These are phyloP conservation scores for Amanita jacksonii DNA, from an alignment of 768 basidiomycete genomes.

Conservation along the genomic window DNA sequence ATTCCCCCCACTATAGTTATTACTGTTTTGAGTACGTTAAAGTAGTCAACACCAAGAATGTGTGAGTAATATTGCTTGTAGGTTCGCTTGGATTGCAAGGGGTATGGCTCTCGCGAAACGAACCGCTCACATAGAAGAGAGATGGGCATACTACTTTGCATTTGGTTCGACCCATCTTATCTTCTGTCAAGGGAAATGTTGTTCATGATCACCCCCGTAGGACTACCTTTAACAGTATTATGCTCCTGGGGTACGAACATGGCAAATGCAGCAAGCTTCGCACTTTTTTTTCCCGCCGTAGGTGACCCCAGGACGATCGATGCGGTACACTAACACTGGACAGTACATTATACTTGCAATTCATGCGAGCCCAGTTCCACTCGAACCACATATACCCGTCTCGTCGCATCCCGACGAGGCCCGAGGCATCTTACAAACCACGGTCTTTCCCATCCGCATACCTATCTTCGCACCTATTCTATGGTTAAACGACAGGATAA, in stretches of 20 bases:
- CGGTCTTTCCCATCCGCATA: conserved; percentile 71
- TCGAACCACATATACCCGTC: conserved; percentile 64
- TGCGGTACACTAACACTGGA: neutral
- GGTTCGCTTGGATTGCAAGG: conserved; percentile 73
- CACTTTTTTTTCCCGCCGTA: conserved; percentile 73
- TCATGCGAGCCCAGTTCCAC: conserved; percentile 63
- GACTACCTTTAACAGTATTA: conserved; percentile 59
- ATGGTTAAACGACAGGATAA: conserved; percentile 63
- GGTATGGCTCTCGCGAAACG: conserved; percentile 60
- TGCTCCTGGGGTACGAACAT: conserved; percentile 68
- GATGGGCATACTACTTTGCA: conserved; percentile 83
- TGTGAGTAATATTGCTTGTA: neutral
- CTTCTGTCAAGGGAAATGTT: neutral
- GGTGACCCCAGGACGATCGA: conserved; percentile 17
- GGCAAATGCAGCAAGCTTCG: conserved; percentile 77
- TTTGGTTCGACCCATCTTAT: conserved; percentile 45
- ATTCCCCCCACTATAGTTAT: conserved; percentile 39
- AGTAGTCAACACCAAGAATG: neutral
- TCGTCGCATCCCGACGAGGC: conserved; percentile 19
- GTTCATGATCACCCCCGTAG: conserved; percentile 23
- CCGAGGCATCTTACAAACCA: conserved; percentile 50
- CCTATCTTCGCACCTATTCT: conserved; percentile 70
- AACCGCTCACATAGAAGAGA: conserved; percentile 71
- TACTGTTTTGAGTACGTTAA: conserved; percentile 78
- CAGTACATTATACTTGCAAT: conserved; percentile 83